Evolutionary conservation across 192 early-diverging fungal genomes (phyloP), one percentile per base, ranked within the genome.

Genomic region (Coemansia sp.): DNA sequence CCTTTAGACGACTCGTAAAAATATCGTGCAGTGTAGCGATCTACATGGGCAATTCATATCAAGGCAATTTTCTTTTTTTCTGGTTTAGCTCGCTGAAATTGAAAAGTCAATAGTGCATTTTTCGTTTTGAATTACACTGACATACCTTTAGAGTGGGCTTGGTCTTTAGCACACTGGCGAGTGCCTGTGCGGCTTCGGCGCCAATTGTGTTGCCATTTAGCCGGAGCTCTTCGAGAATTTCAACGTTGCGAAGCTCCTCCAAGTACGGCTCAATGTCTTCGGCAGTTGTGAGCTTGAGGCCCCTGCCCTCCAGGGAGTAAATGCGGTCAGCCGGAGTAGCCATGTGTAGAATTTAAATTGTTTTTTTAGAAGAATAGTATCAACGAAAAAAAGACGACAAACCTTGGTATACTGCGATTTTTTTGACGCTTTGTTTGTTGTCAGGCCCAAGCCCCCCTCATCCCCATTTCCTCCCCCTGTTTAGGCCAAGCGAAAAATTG

Each of bases 121-220:
- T 23, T 52, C 2, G 35, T 21, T 30, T 6, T 33, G 14, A 57
- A 26, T 39, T 37, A 3, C n/a, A 28, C 23, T 64, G 11, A 17
- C 55, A 63, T 87, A 94, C 93, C 91, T 91, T 92, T 10, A 97
- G 70, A 4, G 78, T 77, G 32, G 77, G 76, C 73, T 90, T 91
- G 60, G 82, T 81, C 68, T 89, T 88, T 58, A 96, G 76, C 8
- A 87, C 89, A 32, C 66, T 76, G 43, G 92, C 93, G 35, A 99
- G 84, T 28, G 91, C 91, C 55, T 89, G 74, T 42, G 91, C 89
- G 4, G 97, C 97, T 63, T 96, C 94, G 40, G 97, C 91, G 38
- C 95, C 94, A 68, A 96, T 89, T 10, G 95, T 96, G 85, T 97
- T 97, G 40, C 97, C 97, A 69, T 89, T 90, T 38, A 96, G 76